Evolutionary conservation across 2,329 filamentous ascomycete genomes (phyloP).

Genomic region (Aschersonia sp.): DNA sequence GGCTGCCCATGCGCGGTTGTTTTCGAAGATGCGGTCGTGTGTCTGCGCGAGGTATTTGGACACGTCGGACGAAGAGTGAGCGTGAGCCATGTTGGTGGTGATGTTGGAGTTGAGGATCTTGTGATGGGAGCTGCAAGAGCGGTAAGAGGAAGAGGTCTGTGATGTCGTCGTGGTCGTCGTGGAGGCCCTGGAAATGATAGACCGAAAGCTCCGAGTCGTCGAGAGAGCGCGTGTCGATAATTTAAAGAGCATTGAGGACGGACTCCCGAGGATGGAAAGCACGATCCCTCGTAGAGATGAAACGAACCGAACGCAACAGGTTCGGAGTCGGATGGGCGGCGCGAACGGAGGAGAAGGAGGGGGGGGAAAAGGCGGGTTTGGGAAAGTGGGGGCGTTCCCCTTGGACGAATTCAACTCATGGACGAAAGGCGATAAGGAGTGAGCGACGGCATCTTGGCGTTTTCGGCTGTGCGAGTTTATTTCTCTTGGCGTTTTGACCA

Average conservation of each 20-base stretch:
- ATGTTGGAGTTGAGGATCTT: background rate
- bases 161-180: background rate
- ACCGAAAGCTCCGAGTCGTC: background rate
- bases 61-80: slow-evolving; percentile 4
- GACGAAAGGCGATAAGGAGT: too few relatives aligned
- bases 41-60: slow-evolving; percentile 41
- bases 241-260: background rate
- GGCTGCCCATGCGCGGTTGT: slow-evolving; percentile 53
- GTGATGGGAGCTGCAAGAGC: background rate
- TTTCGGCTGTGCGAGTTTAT: too few relatives aligned
- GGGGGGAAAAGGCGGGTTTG: too few relatives aligned
- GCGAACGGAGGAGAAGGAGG: background rate
- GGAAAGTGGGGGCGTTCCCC: too few relatives aligned
- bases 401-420: too few relatives aligned
- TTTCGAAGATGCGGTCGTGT: slow-evolving; percentile 54
- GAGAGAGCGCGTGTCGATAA: background rate
- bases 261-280: background rate
- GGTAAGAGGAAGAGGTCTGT: background rate
- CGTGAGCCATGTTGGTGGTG: background rate
- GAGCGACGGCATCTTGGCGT: too few relatives aligned
- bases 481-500: too few relatives aligned
- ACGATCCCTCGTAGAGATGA: background rate
- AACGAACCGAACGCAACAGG: background rate
- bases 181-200: background rate
- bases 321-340: background rate